Base-by-base conservation (phyloP, 1,284 basidiomycete genomes). In the Mycosarcoma maydis region DNA sequence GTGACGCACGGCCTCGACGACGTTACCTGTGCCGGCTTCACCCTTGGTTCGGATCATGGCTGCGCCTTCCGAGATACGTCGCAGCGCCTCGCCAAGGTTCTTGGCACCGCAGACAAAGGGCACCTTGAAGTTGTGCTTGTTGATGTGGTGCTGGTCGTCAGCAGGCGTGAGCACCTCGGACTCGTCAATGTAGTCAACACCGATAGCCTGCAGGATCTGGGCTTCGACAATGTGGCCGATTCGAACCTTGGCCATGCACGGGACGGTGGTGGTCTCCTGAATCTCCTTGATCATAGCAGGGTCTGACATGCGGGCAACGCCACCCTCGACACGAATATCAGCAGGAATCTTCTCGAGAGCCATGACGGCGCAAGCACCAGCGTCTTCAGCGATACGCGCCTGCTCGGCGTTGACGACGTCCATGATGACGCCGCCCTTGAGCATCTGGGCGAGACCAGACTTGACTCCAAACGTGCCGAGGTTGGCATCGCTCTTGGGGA, bases 301-400 rank as follows among this genome's bases (percentile, higher is more conserved):
- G 84, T 97, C 94, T 30, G 79, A 82, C 80, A 81, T 81, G 42
- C 80, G 72, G 29, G 80, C 80, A 7, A 81, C 80, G 56, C 80
- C 80, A 53, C 80, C 80, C 53, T 81, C 70, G 33, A 72, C 74
- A 41, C 80, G 76, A 39, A 98, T 98, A 82, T 98, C 94, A 29
- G 95, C 94, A 17, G 95, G 95, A 13, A 98, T 94, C 70, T 95
- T 87, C 83, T 97, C 93, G 76, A 83, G 76, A 17, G 82, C 83
- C 95, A 98, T 98, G 70, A 98, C 95, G 67, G 95, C 95, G 82
- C 92, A 94, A 13, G 95, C 95, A 60, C 96, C 95, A 10, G 95
- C 95, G 81, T 96, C 94, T 82, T 98, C 95, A 57, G 95, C 95
- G 76, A 98, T 94, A 69, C 92, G 90, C 61, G 95, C 95, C 89